Conservation (phyloP, 2,329 filamentous ascomycete species). For the Aspergillus phoenicis region DNA sequence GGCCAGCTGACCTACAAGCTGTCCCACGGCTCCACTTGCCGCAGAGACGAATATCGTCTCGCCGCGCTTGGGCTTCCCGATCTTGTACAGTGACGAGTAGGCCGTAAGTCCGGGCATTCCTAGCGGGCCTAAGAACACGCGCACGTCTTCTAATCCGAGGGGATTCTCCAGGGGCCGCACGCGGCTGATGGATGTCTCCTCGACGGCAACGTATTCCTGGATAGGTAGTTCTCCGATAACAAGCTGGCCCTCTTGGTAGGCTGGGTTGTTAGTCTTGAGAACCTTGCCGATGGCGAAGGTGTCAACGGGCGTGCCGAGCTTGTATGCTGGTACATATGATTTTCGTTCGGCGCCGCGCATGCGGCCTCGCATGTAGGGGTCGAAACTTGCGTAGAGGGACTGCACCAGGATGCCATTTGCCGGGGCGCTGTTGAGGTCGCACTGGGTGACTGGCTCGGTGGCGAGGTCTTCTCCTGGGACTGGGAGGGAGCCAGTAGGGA, state of each 20-base stretch:
- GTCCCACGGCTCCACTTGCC: constrained; percentile 78
- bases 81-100: constrained; percentile 72
- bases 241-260: constrained; percentile 61
- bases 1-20: constrained; percentile 81
- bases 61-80: constrained; percentile 72
- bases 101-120: constrained; percentile 79
- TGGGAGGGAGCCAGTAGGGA: too few relatives aligned
- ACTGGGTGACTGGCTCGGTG: too few relatives aligned
- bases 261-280: constrained; percentile 65
- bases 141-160: constrained; percentile 48
- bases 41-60: constrained; percentile 82
- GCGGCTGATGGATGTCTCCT: constrained; percentile 46
- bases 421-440: too few relatives aligned
- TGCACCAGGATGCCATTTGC: too few relatives aligned
- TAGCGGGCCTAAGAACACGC: constrained; percentile 71
- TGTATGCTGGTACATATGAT: too few relatives aligned
- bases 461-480: too few relatives aligned
- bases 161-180: constrained; percentile 68
- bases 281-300: constrained; percentile 44
- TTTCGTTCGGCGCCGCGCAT: too few relatives aligned
- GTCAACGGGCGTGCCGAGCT: too few relatives aligned
- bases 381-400: too few relatives aligned
- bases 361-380: too few relatives aligned
- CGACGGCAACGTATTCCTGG: constrained; percentile 69
- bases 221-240: constrained; percentile 60